phyloP scores from a whole-genome alignment of 2,329 filamentous ascomycete species.

The Epichloe gansuensis region DNA sequence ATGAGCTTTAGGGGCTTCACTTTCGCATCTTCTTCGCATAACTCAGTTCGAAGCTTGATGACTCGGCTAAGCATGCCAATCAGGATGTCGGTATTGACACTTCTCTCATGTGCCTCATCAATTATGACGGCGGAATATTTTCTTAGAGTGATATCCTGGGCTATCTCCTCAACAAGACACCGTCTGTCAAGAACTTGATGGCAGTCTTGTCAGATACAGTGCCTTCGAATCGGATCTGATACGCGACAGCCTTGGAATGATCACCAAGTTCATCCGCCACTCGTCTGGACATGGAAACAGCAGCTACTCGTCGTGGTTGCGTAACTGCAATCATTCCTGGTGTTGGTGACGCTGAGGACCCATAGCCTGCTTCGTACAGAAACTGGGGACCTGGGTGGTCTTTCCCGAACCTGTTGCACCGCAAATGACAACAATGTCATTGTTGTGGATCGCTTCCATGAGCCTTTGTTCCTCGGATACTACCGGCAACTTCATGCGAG shows the following conservation, averaged over 20 bases:
- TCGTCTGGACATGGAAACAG: slow-evolving; percentile 91
- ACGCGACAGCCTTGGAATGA: slow-evolving; percentile 66
- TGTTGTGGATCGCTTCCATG: slow-evolving; percentile 94
- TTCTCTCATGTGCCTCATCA: slow-evolving; percentile 94
- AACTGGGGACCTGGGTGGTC: slow-evolving; percentile 95
- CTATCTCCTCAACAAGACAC: slow-evolving; percentile 87
- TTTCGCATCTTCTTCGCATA: slow-evolving; percentile 58
- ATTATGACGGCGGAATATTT: slow-evolving; percentile 93
- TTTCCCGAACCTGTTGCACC: slow-evolving; percentile 95
- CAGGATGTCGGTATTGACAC: slow-evolving; percentile 95
- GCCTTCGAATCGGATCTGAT: slow-evolving; percentile 92
- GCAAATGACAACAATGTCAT: slow-evolving; percentile 81
- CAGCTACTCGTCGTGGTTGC: slow-evolving; percentile 86
- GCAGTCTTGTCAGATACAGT: slow-evolving; percentile 69
- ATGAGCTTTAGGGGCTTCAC: slow-evolving; percentile 78
- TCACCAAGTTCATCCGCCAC: slow-evolving; percentile 77
- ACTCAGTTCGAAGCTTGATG: slow-evolving; percentile 66
- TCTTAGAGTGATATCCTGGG: slow-evolving; percentile 72
- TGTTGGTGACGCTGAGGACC: slow-evolving; percentile 62
- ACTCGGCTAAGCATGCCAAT: slow-evolving; percentile 94
- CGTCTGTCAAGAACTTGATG: slow-evolving; percentile 98
- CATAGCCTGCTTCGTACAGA: slow-evolving; percentile 86
- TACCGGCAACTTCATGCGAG: slow-evolving; percentile 71
- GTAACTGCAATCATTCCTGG: slow-evolving; percentile 92
- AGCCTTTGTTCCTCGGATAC: slow-evolving; percentile 94